These are phyloP conservation scores for Podaxis sp. DNA, from an alignment of 768 basidiomycete species.

Conservation along the genomic window DNA sequence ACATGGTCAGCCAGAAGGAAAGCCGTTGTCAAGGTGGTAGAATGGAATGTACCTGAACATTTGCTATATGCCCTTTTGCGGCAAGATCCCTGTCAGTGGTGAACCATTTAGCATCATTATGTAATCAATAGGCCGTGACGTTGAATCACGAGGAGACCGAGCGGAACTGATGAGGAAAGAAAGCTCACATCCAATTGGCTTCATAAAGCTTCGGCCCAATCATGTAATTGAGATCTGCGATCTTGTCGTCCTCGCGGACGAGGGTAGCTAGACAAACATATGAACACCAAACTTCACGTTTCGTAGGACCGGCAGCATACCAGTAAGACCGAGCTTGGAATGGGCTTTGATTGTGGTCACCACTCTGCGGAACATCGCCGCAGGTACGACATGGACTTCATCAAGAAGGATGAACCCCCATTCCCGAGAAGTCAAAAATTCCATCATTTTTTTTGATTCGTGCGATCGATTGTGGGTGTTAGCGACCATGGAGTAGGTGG, in stretches of 20 bases:
- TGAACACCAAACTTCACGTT: constrained; percentile 3
- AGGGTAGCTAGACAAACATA: constrained; percentile 69
- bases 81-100: constrained; percentile 71
- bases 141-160: background rate
- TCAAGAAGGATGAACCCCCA: constrained; percentile 99
- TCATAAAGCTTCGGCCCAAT: constrained; percentile 99
- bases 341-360: constrained; percentile 99
- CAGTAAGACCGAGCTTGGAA: constrained; percentile 95
- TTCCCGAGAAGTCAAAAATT: constrained; percentile 95
- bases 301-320: constrained; percentile 38
- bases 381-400: constrained; percentile 98
- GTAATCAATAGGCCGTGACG: constrained; percentile 17
- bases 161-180: constrained; percentile 2
- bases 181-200: constrained; percentile 92
- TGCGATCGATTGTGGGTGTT: constrained; percentile 99
- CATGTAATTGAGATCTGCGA: constrained; percentile 97
- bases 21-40: constrained; percentile 5
- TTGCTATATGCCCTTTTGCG: constrained; percentile 98
- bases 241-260: constrained; percentile 98
- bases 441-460: constrained; percentile 99
- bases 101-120: constrained; percentile 13
- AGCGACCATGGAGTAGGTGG: constrained; percentile 99
- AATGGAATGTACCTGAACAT: constrained; percentile 80
- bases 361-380: constrained; percentile 97
- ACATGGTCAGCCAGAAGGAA: background rate